Conservation (phyloP, 106 monocot genomes). For the Posidonia australis region DNA sequence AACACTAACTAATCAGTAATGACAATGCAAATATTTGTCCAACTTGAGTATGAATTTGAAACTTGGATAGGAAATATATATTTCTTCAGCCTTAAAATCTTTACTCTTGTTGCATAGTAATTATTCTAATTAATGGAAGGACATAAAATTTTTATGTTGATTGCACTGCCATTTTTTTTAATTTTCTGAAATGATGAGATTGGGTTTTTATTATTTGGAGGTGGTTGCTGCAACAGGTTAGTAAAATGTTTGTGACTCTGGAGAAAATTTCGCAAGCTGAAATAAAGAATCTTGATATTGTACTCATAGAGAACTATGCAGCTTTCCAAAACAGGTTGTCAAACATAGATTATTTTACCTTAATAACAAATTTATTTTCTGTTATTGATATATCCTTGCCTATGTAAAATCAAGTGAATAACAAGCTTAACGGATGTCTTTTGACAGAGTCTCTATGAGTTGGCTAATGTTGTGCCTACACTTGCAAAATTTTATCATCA, state of each 20-base stretch:
- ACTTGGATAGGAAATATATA: neutral
- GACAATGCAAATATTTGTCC: neutral
- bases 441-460: conserved; percentile 86
- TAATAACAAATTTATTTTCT: neutral
- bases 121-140: too few species aligned
- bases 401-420: neutral
- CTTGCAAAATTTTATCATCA: conserved; percentile 97
- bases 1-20: neutral
- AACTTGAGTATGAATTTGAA: neutral
- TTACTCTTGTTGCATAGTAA: neutral
- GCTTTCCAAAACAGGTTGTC: conserved; percentile 94
- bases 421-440: neutral
- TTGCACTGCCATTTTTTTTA: neutral
- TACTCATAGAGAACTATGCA: conserved; percentile 93
- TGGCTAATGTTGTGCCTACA: conserved; percentile 95
- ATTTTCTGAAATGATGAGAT: neutral
- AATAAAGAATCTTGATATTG: conserved; percentile 69
- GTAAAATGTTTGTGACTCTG: conserved; percentile 87
- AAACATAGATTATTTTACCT: neutral
- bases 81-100: neutral
- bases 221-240: conserved; percentile 36
- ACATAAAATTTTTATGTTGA: neutral
- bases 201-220: neutral
- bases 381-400: neutral
- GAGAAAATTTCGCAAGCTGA: conserved; percentile 98